Base-by-base conservation (phyloP, 805 yeast genomes). In the Starmerella potacharoeniae region DNA sequence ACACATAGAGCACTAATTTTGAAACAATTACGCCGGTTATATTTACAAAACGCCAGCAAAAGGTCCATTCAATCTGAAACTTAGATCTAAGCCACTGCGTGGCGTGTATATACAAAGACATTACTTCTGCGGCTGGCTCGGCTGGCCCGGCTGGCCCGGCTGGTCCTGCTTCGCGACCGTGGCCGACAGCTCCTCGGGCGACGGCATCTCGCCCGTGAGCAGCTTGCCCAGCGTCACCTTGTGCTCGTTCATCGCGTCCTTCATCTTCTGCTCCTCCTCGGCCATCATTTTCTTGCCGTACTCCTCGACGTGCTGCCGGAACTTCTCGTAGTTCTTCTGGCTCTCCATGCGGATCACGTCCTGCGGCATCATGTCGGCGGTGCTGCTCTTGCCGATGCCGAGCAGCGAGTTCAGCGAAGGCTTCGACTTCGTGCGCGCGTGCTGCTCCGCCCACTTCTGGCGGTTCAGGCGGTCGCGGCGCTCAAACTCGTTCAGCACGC, bases 311-410 rank as follows among this genome's bases (percentile, higher is more conserved):
- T 86, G 75, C 70, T 84, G 81, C 72, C 82, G 82, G 81, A 88
- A 85, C 63, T 82, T 81, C 64, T 83, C 82, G 69, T 88, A 91
- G 69, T 86, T 88, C 73, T 81, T 80, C 71, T 88, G 95, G 64
- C 96, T 96, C 68, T 86, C 91, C 68, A 88, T 95, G 68, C 97
- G 84, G 62, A 90, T 82, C 54, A 81, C 68, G 71, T 91, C 98
- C 68, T 89, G 77, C 34, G 96, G 96, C 83, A 84, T 80, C 71
- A 82, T 80, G 58, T 83, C 83, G 66, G 77, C 66, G 49, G 51
- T 55, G 36, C 49, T 30, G 67, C 66, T 79, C 42, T 49, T n/a
- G 48, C 72, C 69, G 43, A 82, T 71, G 43, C 95, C 96, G 55
- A 89, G 73, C 57, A 86, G 66, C 49, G 75, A 72, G 51, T 83